These are phyloP conservation scores for Sarocladiaceae sp. DNA, from an alignment of 2,329 filamentous ascomycete genomes.

Conservation along the genomic window DNA sequence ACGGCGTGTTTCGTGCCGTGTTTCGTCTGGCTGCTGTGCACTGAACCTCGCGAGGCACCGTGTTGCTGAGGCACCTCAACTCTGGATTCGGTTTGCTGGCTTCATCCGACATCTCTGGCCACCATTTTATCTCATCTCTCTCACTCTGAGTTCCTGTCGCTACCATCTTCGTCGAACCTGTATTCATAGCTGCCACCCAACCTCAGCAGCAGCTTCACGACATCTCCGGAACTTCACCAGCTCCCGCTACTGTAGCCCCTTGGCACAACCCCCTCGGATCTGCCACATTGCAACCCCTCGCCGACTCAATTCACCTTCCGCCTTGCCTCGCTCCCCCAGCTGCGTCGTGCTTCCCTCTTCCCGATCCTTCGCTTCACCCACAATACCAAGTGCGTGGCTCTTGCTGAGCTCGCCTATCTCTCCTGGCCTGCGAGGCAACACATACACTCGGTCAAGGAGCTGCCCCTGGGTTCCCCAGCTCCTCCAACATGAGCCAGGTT, in stretches of 20 bases:
- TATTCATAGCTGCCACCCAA: no score
- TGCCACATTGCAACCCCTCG: slow-evolving; percentile 9
- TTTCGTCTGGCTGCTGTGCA: slow-evolving; percentile 4
- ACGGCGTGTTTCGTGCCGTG: slow-evolving; percentile 8
- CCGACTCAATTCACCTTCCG: neutral
- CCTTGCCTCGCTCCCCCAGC: neutral
- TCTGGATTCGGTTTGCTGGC: no score
- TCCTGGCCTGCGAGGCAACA: neutral
- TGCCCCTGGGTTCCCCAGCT: slow-evolving; percentile 18
- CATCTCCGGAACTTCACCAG: slow-evolving; percentile 4
- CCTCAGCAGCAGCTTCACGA: no score
- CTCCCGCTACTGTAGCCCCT: neutral
- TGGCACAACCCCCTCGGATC: slow-evolving; percentile 1
- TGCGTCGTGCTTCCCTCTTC: slow-evolving; percentile 1
- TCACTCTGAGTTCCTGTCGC: no score
- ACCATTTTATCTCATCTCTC: no score
- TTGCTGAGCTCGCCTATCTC: slow-evolving; percentile 2
- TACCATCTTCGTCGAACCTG: no score
- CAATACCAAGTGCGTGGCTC: neutral
- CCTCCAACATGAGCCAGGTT: slow-evolving; percentile 59
- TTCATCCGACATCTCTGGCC: no score
- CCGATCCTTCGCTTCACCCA: neutral
- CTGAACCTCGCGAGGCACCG: no score
- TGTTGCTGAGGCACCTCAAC: no score
- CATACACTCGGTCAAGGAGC: neutral